A percentile compares a stretch with the other conserved stretches of the same genome.
Evolutionary conservation across 164 flowering plant genomes (phyloP).

Genomic region (Platanus orientalis): DNA sequence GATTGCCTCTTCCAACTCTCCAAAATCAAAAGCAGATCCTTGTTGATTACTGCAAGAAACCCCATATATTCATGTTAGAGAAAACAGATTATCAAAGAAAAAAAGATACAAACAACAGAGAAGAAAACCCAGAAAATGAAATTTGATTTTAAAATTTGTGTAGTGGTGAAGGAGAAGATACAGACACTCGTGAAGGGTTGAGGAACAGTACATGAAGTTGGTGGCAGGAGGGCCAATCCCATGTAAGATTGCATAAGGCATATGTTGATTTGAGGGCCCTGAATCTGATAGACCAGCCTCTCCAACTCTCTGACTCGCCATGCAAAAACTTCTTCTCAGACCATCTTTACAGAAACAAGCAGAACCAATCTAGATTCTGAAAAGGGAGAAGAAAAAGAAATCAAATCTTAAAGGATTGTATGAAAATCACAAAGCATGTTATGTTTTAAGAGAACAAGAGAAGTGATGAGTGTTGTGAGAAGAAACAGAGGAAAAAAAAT

Average conservation of each 20-base stretch:
- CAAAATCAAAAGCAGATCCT: conserved; percentile 82
- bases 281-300: conserved; percentile 62
- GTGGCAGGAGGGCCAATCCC: conserved; percentile 41
- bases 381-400: neutral
- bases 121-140: neutral
- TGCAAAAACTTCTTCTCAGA: conserved; percentile 46
- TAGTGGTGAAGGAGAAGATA: neutral
- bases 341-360: conserved; percentile 16
- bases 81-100: conserved; percentile 3
- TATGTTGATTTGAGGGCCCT: conserved; percentile 54
- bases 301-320: conserved; percentile 73
- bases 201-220: conserved; percentile 48
- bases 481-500: neutral
- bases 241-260: conserved; percentile 52
- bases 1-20: conserved; percentile 90
- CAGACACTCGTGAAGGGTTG: neutral
- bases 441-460: neutral
- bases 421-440: neutral
- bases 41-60: conserved; percentile 54
- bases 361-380: neutral
- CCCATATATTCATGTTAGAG: conserved; percentile 11
- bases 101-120: neutral
- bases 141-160: neutral
- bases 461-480: conserved; percentile 9
- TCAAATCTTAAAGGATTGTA: neutral